Conservation (phyloP, 257 asterid genomes). For the Verbascum thapsus region DNA sequence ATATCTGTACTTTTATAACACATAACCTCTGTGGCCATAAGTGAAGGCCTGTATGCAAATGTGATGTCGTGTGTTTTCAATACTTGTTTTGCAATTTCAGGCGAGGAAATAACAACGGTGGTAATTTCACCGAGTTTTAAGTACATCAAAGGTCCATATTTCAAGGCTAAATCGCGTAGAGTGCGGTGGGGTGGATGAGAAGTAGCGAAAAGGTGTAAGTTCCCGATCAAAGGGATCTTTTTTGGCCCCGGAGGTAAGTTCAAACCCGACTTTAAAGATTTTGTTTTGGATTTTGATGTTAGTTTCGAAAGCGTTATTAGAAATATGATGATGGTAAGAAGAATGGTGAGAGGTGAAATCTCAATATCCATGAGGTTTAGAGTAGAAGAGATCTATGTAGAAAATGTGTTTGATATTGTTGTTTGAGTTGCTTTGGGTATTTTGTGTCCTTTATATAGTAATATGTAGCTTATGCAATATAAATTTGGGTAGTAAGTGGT, state of each 20-base stretch:
- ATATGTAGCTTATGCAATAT: too few relatives aligned
- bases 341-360: not conserved
- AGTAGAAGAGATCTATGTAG: too few relatives aligned
- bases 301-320: slow-evolving; percentile 17
- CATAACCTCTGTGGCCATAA: slow-evolving; percentile 12
- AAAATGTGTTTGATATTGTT: not conserved
- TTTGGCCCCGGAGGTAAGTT: slow-evolving; percentile 36
- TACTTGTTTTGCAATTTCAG: slow-evolving; percentile 31
- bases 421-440: not conserved
- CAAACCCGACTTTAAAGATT: not conserved
- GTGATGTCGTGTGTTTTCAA: slow-evolving; percentile 36
- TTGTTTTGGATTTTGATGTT: not conserved
- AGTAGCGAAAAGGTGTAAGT: slow-evolving; percentile 29
- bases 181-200: slow-evolving; percentile 14
- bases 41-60: slow-evolving; percentile 32
- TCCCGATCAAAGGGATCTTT: slow-evolving; percentile 32
- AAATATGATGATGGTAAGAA: not conserved
- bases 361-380: not conserved
- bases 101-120: slow-evolving; percentile 34
- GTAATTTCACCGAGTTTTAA: slow-evolving; percentile 33
- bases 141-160: slow-evolving; percentile 37
- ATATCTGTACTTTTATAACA: slow-evolving; percentile 19
- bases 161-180: slow-evolving; percentile 28
- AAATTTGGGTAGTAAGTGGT: too few relatives aligned
- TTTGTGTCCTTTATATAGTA: not conserved